Evolutionary conservation across 768 basidiomycete species (phyloP).

Genomic region (Crepidotus variabilis): DNA sequence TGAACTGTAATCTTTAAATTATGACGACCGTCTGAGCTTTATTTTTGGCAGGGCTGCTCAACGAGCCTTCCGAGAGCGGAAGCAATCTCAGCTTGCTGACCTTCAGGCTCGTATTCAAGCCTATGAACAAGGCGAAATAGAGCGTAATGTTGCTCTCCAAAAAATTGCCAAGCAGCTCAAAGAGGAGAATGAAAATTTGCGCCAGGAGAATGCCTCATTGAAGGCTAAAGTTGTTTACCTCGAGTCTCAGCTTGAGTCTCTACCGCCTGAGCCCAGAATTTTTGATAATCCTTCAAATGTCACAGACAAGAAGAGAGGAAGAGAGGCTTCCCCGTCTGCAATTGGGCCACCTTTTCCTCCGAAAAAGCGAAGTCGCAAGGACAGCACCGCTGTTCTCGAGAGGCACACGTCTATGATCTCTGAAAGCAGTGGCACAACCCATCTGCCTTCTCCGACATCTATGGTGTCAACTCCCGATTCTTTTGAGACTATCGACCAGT

Average conservation of each 20-base stretch:
- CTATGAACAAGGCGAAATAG: slow-evolving; percentile 89
- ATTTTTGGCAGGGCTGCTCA: slow-evolving; percentile 65
- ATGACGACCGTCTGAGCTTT: background rate
- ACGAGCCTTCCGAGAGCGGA: slow-evolving; percentile 86
- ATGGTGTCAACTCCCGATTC: slow-evolving; percentile 51
- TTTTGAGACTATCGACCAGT: slow-evolving; percentile 28
- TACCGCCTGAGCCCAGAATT: background rate
- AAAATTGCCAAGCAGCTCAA: slow-evolving; percentile 79
- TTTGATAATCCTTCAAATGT: slow-evolving; percentile 15
- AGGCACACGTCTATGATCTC: slow-evolving; percentile 28
- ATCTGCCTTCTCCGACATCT: slow-evolving; percentile 41
- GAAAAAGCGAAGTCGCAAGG: slow-evolving; percentile 24
- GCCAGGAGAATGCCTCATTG: slow-evolving; percentile 61
- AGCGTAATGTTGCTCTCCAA: slow-evolving; percentile 82
- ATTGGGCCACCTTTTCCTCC: slow-evolving; percentile 5
- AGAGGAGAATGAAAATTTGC: slow-evolving; percentile 79
- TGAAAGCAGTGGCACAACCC: slow-evolving; percentile 22
- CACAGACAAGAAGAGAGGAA: slow-evolving; percentile 53
- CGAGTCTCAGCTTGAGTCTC: slow-evolving; percentile 32
- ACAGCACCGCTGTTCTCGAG: slow-evolving; percentile 14
- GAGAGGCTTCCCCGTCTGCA: slow-evolving; percentile 43
- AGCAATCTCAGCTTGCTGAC: slow-evolving; percentile 84
- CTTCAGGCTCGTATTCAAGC: slow-evolving; percentile 81
- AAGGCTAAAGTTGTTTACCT: slow-evolving; percentile 44
- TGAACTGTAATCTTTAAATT: background rate